These are phyloP conservation scores for Ascochyta rabiei DNA, from an alignment of 2,329 filamentous ascomycete genomes.

Conservation along the genomic window DNA sequence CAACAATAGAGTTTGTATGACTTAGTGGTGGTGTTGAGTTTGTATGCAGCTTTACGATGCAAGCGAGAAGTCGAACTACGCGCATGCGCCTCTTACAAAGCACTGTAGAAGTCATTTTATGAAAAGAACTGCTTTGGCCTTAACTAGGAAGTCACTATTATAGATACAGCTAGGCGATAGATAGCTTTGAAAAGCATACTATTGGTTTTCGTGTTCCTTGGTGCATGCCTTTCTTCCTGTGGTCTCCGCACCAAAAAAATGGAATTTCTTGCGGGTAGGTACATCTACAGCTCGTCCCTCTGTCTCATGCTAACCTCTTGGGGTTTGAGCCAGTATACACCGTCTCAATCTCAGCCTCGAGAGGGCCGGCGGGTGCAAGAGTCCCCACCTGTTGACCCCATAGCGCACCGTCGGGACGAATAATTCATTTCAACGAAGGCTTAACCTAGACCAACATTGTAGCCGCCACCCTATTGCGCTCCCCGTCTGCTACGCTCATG, in stretches of 20 bases:
- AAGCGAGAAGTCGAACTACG: no score
- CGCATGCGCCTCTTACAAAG: no score
- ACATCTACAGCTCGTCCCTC: conserved; percentile 53
- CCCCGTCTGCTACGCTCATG: background rate
- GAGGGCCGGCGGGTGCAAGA: conserved; percentile 51
- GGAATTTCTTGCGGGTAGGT: no score
- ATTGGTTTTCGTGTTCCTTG: no score
- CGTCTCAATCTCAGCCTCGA: conserved; percentile 53
- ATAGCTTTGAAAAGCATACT: no score
- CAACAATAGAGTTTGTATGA: background rate
- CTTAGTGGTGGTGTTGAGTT: background rate
- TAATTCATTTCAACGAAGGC: background rate
- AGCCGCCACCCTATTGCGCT: conserved; percentile 3
- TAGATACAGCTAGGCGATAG: no score
- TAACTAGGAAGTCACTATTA: background rate
- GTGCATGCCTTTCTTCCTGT: no score
- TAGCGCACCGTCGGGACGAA: conserved; percentile 43
- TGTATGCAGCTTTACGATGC: background rate
- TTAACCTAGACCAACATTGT: background rate
- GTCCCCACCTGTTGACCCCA: conserved; percentile 55
- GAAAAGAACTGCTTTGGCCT: no score
- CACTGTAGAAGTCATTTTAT: no score
- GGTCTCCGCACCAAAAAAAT: no score
- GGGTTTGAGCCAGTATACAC: conserved; percentile 56
- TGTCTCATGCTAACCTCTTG: conserved; percentile 38